Evolutionary conservation across 2,329 filamentous ascomycete species (phyloP).

Genomic region (Paraphaeosphaeria sporulosa): DNA sequence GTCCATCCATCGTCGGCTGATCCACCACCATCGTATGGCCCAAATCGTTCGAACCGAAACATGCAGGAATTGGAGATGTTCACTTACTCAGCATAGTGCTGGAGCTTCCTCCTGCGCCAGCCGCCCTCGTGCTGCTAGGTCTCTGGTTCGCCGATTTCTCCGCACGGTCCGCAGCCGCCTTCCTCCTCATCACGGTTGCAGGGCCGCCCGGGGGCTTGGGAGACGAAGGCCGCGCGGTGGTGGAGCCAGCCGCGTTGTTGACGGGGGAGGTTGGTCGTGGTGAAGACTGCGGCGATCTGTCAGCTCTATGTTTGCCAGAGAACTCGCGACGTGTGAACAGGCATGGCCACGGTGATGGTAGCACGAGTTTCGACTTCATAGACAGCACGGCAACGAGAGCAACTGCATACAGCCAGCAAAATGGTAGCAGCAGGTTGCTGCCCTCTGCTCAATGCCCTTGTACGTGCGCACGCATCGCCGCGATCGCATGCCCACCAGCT

Average conservation of each 20-base stretch:
- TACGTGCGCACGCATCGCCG: neutral
- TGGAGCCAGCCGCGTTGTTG: conserved; percentile 63
- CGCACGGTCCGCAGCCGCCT: conserved; percentile 95
- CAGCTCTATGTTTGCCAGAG: neutral
- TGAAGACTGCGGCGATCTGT: conserved; percentile 35
- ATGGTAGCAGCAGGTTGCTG: neutral
- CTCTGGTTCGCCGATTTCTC: conserved; percentile 95
- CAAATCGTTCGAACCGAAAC: neutral
- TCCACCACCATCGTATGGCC: neutral
- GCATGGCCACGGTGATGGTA: neutral
- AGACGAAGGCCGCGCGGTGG: conserved; percentile 79
- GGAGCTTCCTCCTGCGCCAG: conserved; percentile 93
- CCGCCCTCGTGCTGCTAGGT: conserved; percentile 89
- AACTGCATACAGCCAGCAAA: neutral
- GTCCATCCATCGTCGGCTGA: neutral
- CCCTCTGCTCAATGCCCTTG: neutral
- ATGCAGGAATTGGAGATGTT: neutral
- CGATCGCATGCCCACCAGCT: conserved; percentile 1
- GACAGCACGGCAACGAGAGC: neutral
- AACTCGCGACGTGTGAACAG: neutral
- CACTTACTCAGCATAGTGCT: conserved; percentile 96
- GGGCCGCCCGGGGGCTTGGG: conserved; percentile 91
- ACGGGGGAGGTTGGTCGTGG: conserved; percentile 49
- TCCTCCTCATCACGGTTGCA: conserved; percentile 92
- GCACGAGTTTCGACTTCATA: too few species aligned